These are phyloP conservation scores for Dioscorea dumetorum DNA, from an alignment of 106 monocot species.

Conservation along the genomic window DNA sequence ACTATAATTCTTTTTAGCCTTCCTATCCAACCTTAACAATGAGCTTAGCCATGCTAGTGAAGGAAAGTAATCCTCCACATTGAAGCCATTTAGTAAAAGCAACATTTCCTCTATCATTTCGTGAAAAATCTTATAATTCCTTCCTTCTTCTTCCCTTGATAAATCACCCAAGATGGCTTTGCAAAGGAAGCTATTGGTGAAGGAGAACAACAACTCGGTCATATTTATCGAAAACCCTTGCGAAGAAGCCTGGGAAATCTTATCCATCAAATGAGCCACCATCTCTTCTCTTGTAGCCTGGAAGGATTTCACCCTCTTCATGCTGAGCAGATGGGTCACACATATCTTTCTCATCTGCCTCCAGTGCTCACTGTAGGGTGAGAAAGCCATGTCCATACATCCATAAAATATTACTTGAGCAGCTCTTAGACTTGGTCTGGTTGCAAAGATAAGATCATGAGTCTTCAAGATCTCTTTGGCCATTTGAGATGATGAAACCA, in stretches of 20 bases:
- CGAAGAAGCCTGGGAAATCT: too few relatives aligned
- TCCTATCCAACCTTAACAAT: not conserved
- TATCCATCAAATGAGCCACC: conserved; percentile 2
- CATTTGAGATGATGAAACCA: conserved; percentile 5
- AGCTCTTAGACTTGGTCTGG: too few relatives aligned
- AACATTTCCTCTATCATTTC: not conserved
- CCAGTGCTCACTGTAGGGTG: too few relatives aligned
- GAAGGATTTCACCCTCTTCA: too few relatives aligned
- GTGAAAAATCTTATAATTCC: not conserved
- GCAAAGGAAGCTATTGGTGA: not conserved
- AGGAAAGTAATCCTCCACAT: conserved; percentile 10
- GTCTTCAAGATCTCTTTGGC: too few relatives aligned
- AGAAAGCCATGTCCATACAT: too few relatives aligned
- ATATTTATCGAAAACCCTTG: not conserved
- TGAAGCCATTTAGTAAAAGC: not conserved
- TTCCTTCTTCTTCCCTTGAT: not conserved
- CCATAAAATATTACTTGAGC: too few relatives aligned
- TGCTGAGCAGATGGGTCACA: too few relatives aligned
- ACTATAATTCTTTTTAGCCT: not conserved
- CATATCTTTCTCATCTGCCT: too few relatives aligned
- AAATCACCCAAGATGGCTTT: not conserved
- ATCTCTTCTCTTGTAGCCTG: not conserved
- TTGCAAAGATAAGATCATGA: too few relatives aligned
- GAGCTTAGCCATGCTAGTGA: conserved; percentile 1
- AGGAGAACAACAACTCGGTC: not conserved